Conservation (phyloP, 345 rosid genomes). For the Anastatica hierochuntica region DNA sequence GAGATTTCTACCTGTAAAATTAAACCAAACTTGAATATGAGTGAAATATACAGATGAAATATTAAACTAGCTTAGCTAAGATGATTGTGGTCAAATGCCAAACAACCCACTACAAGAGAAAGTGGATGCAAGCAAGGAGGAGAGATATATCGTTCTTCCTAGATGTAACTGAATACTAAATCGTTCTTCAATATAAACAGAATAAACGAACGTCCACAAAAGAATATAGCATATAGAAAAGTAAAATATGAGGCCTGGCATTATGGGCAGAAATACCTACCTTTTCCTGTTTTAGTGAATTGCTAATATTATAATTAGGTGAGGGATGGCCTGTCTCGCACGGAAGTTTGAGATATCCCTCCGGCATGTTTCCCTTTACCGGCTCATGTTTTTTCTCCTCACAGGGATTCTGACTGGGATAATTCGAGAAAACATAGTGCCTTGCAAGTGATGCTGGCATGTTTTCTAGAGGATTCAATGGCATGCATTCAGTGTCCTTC, state of each 20-base stretch:
- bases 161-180: not conserved
- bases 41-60: not conserved
- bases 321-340: conserved; percentile 41
- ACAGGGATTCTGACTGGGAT: conserved; percentile 34
- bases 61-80: not conserved
- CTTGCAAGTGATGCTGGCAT: conserved; percentile 63
- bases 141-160: no score
- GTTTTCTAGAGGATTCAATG: conserved; percentile 53
- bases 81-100: conserved; percentile 2
- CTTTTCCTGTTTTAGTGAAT: conserved; percentile 38
- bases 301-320: conserved; percentile 28
- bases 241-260: conserved; percentile 4
- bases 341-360: conserved; percentile 35
- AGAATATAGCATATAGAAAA: not conserved
- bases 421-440: conserved; percentile 31
- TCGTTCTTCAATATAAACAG: conserved; percentile 1
- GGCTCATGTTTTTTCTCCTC: conserved; percentile 46
- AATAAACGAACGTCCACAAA: conserved; percentile 4
- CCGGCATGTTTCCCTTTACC: conserved; percentile 36
- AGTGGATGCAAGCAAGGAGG: not conserved
- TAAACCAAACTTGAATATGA: conserved; percentile 8
- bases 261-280: conserved; percentile 31
- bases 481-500: conserved; percentile 88
- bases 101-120: conserved; percentile 5
- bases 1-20: conserved; percentile 38